Percentiles rank a stretch among this genome's conserved stretches.
phyloP scores from a whole-genome alignment of 768 basidiomycete genomes.

The Pleurotus citrinopileatus region DNA sequence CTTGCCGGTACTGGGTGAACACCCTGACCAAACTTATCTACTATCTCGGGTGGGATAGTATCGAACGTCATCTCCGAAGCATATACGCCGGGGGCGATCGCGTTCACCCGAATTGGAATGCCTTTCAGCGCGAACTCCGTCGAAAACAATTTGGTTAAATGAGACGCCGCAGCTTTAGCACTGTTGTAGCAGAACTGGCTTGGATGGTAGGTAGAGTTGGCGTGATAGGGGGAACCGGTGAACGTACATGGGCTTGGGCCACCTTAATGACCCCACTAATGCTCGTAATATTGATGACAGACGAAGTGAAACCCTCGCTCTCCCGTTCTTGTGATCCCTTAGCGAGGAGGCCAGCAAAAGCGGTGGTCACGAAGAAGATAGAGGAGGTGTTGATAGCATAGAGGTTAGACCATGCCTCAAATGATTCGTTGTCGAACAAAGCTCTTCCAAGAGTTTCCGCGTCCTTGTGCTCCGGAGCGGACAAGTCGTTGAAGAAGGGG shows the following conservation, averaged over 20 bases:
- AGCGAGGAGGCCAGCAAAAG: slow-evolving; percentile 72
- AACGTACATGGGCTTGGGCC: slow-evolving; percentile 73
- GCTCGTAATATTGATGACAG: slow-evolving; percentile 75
- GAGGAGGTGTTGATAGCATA: slow-evolving; percentile 72
- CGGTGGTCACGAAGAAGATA: slow-evolving; percentile 74
- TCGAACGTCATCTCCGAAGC: slow-evolving; percentile 73
- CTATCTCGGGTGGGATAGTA: slow-evolving; percentile 40
- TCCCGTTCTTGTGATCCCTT: slow-evolving; percentile 62
- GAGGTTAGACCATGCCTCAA: slow-evolving; percentile 59
- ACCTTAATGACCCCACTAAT: slow-evolving; percentile 71
- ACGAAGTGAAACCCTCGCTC: slow-evolving; percentile 52
- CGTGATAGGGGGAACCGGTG: not conserved
- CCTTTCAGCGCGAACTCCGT: slow-evolving; percentile 72
- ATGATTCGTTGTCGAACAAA: slow-evolving; percentile 65
- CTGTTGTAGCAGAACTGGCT: slow-evolving; percentile 79
- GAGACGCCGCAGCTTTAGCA: slow-evolving; percentile 73
- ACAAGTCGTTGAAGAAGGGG: slow-evolving; percentile 51
- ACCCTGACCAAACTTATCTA: slow-evolving; percentile 57
- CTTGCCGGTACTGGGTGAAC: slow-evolving; percentile 59
- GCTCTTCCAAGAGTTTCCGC: slow-evolving; percentile 66
- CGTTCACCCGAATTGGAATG: slow-evolving; percentile 68
- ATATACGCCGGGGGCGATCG: slow-evolving; percentile 75
- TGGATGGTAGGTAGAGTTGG: not conserved
- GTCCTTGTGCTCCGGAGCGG: slow-evolving; percentile 56
- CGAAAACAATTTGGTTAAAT: slow-evolving; percentile 73